Conservation (phyloP, 1,139 yeast genomes). For the Schwanniomyces etchellsii region DNA sequence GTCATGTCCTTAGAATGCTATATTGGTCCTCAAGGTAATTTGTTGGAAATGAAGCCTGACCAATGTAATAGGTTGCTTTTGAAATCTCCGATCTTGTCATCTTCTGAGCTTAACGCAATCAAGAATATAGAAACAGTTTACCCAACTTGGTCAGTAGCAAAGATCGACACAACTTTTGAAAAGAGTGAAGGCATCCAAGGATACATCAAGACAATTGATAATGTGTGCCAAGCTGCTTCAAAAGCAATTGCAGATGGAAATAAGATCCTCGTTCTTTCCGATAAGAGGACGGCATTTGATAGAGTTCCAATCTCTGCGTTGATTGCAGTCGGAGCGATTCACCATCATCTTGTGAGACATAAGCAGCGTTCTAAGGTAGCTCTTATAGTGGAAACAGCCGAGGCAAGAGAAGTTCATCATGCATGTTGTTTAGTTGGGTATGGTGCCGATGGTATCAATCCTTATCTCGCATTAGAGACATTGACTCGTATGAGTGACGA, state of each 20-base stretch:
- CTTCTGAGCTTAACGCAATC: constrained; percentile 70
- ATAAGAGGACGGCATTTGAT: constrained; percentile 52
- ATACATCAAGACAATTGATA: constrained; percentile 77
- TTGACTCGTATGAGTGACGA: constrained; percentile 79
- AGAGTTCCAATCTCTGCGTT: constrained; percentile 84
- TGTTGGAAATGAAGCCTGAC: constrained; percentile 84
- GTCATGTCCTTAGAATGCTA: constrained; percentile 97
- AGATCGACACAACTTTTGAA: constrained; percentile 85
- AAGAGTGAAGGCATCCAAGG: constrained; percentile 82
- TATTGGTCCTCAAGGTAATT: constrained; percentile 95
- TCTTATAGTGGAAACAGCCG: constrained; percentile 85
- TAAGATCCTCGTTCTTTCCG: constrained; percentile 74
- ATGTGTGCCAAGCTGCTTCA: constrained; percentile 83
- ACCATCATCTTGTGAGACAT: constrained; percentile 92
- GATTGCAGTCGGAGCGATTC: constrained; percentile 95
- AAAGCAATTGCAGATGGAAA: constrained; percentile 73
- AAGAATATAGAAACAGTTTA: constrained; percentile 65
- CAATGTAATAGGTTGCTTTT: constrained; percentile 87
- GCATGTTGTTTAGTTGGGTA: constrained; percentile 91
- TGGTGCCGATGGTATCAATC: constrained; percentile 96
- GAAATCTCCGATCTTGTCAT: constrained; percentile 75
- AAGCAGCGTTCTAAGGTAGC: constrained; percentile 97
- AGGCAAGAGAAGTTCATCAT: constrained; percentile 97
- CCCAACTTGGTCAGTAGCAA: constrained; percentile 81
- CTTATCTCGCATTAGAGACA: constrained; percentile 90